Base-by-base conservation (phyloP, 2,329 filamentous ascomycete genomes). In the Trichoderma guizhouense region DNA sequence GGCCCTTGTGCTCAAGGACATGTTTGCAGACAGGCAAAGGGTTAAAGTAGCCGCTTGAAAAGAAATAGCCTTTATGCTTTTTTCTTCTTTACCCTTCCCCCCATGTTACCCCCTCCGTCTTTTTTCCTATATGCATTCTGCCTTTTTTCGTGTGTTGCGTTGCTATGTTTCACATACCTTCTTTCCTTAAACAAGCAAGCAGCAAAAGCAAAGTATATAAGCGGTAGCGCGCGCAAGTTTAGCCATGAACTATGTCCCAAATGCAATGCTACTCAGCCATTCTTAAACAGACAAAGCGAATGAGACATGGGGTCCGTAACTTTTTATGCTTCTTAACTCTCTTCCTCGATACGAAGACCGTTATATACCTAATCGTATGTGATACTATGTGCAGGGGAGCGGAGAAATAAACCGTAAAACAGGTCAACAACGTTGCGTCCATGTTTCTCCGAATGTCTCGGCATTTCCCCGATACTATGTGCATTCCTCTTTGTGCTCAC, bases 1-100 rank as follows among this genome's bases (percentile, higher is more conserved):
- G 1, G 80, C 81, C 2, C 69, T 78, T 12, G 71, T 78, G 30
- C 72, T 81, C 18, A 77, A 76, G 73, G 67, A 76, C 21, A 77
- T 79, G 55, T 76, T 80, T 71, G 61, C 67, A 0, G 74, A 76
- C 18, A 73, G 76, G 32, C 74, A 76, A 43, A 51, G 71, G 64
- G 55, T 72, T 47, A 72, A 69, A 60, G 64, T 69, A n/a, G 64
- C 64, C 15, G 71, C 64, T 36, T 68, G 36, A 69, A 43, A 43
- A 39, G 34, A n/a, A 63, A 34, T 24, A 70, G 67, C 43, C 47
- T 63, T 62, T 63, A 70, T 53, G 39, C 39, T 60, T 32, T 12
- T 15, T 24, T 43, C 12, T 43, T 15, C 64, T 39, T 15, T 39
- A 24, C 39, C 30, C 32, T 30, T 32, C 21, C 24, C 47, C 32